Evolutionary conservation across 140 eudicot species (phyloP).

Genomic region (Stevia rebaudiana): DNA sequence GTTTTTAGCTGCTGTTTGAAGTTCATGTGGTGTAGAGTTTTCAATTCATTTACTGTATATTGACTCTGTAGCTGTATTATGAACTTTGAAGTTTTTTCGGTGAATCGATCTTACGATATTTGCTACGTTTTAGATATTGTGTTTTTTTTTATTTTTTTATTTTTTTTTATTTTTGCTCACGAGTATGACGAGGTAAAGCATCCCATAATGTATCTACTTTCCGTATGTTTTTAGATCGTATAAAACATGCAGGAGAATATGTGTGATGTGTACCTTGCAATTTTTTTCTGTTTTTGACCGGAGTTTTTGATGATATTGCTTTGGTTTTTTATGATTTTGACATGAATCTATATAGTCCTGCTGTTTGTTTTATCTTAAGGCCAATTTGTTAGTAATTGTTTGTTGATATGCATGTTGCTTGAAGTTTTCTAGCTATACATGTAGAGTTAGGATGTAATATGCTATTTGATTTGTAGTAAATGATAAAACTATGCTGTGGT

Average conservation of each 20-base stretch:
- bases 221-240: background rate
- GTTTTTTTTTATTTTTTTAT: background rate
- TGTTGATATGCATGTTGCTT: background rate
- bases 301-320: background rate
- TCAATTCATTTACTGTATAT: background rate
- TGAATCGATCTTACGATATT: background rate
- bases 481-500: background rate
- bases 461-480: background rate
- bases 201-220: background rate
- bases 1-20: background rate
- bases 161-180: background rate
- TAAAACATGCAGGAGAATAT: background rate
- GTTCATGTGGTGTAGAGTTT: background rate
- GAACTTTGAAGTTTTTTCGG: background rate
- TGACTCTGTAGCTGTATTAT: background rate
- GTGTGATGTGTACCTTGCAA: background rate
- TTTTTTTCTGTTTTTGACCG: background rate
- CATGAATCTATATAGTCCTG: background rate
- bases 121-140: background rate
- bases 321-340: background rate
- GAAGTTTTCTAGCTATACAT: background rate
- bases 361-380: background rate
- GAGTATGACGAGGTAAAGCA: background rate
- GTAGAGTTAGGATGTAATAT: background rate
- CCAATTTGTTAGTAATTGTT: background rate